Conservation (phyloP, 192 early-diverging fungal species). For the Backusella circina region DNA sequence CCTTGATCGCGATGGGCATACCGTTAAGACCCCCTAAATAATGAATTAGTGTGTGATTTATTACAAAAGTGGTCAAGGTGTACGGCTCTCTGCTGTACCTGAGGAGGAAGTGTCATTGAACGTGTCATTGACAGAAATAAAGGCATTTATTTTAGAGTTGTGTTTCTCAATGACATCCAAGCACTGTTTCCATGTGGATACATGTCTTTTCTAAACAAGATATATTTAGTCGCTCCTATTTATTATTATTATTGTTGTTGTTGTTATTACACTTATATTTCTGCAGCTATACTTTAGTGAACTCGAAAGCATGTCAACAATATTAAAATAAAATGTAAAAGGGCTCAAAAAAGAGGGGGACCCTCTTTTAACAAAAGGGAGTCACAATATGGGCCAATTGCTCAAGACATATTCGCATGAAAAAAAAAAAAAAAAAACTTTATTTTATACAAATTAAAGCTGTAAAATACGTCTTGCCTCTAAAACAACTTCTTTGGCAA, state of each 20-base stretch:
- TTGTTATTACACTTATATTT: not conserved
- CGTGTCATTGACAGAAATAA: constrained; percentile 31
- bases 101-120: not conserved
- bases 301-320: not conserved
- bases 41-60: not conserved
- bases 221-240: not conserved
- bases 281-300: not conserved
- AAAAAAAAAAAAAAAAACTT: not conserved
- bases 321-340: not conserved
- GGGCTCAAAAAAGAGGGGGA: not conserved
- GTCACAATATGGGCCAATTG: not conserved
- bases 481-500: not conserved
- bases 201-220: not conserved
- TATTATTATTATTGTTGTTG: not conserved
- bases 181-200: constrained; percentile 1
- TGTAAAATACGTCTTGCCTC: not conserved
- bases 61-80: not conserved
- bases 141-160: constrained; percentile 41
- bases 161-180: constrained; percentile 32
- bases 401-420: not conserved
- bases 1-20: constrained; percentile 72
- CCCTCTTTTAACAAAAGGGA: not conserved
- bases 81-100: not conserved
- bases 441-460: not conserved
- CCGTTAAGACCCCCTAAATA: constrained; percentile 51